Percentiles rank a stretch among this genome's conserved stretches.
phyloP scores from a whole-genome alignment of 1,139 yeast genomes.

The Petasospora fabianii region DNA sequence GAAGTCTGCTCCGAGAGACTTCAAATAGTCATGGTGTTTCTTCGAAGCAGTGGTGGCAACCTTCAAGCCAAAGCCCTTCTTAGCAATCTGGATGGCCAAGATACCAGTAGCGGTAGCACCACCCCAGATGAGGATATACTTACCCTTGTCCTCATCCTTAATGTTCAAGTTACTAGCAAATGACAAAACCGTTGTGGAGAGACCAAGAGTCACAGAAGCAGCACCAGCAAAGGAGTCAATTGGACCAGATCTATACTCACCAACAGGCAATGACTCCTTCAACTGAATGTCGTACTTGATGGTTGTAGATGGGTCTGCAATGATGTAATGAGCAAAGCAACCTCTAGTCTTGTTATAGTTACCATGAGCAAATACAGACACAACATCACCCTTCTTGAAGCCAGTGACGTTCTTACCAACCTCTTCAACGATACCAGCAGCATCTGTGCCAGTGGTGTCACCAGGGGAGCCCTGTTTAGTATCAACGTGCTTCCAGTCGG shows the following conservation, averaged over 20 bases:
- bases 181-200: slow-evolving; percentile 38
- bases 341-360: slow-evolving; percentile 41
- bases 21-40: slow-evolving; percentile 41
- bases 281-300: slow-evolving; percentile 29
- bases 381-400: slow-evolving; percentile 51
- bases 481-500: slow-evolving; percentile 66
- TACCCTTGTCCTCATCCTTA: slow-evolving; percentile 27
- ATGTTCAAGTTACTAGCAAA: slow-evolving; percentile 24
- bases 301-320: slow-evolving; percentile 37
- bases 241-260: slow-evolving; percentile 33
- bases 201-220: slow-evolving; percentile 51
- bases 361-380: slow-evolving; percentile 51
- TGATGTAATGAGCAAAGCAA: slow-evolving; percentile 55
- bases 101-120: slow-evolving; percentile 48
- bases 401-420: slow-evolving; percentile 54
- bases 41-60: slow-evolving; percentile 52
- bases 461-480: slow-evolving; percentile 41
- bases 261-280: slow-evolving; percentile 22
- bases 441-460: slow-evolving; percentile 54
- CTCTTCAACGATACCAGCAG: slow-evolving; percentile 53
- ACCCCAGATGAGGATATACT: slow-evolving; percentile 54
- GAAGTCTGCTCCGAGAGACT: slow-evolving; percentile 54
- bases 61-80: slow-evolving; percentile 45
- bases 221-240: slow-evolving; percentile 58
- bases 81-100: slow-evolving; percentile 43